Evolutionary conservation across 345 rosid genomes (phyloP), one percentile per base, ranked within the genome.

Genomic region (Eucalyptus globulus): DNA sequence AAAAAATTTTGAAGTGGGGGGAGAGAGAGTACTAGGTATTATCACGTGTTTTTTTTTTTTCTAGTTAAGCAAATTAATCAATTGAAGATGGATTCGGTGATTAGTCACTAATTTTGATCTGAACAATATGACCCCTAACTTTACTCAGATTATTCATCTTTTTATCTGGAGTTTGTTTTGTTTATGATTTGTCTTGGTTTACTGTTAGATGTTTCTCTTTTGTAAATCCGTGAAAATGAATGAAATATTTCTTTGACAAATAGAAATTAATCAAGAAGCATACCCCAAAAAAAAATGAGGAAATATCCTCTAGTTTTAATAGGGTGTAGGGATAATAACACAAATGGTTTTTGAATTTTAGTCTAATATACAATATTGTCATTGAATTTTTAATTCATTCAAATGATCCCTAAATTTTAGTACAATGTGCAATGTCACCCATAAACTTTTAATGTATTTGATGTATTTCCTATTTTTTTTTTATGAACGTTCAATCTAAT

Each of bases 391-490:
- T 16, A 31, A 31, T 69, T 34, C 12, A 3, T 69, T 31, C 11
- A 8, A 17, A 11, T 34, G 4, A 6, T 31, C 43, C 2, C 22
- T 16, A 19, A 69, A 16, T 69, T 69, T 31, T 16, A 31, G 4
- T 10, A 11, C 13, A 5, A 3, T 17, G 7, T 67, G 10, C 2
- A 67, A 67, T 67, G 16, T 34, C 1, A 3, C 10, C 0, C 12
- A 2, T 69, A 5, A 69, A 69, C 0, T 34, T 34, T 69, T 69
- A 69, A 34, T 69, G 34, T 69, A 6, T 34, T 69, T 0, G 0
- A 34, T 34, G 0, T 3, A 6, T 17, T 34, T 3, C 1, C 1
- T 17, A 6, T 4, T 3, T 31, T 3, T 31, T 31, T 67, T 6
- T 19, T 53, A 9, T 69, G 3, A 69, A 69, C 17, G 4, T 17